Base-by-base conservation (phyloP, 2,329 filamentous ascomycete genomes). In the Paecilomyces niveus region DNA sequence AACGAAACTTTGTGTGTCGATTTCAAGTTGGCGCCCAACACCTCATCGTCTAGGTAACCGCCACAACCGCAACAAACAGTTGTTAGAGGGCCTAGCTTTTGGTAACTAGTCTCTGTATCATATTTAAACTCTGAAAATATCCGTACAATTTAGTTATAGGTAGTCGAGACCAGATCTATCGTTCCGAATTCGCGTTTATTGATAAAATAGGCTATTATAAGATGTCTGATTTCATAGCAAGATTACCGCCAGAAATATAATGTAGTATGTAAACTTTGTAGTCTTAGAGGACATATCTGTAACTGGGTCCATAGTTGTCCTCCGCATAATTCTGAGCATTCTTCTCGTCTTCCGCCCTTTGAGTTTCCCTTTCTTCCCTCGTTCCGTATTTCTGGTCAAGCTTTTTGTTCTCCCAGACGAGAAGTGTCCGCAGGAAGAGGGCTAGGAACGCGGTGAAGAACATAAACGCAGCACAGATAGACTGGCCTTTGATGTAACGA, bases 391-490 rank as follows among this genome's bases (percentile, higher is more conserved):
- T 78, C 61, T 71, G 68, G 54, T 85, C 85, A 2, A 89, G 70
- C 63, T 81, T 81, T 67, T 72, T 77, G 61, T 89, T 89, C 72
- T 89, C 83, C 71, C 78, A 80, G 13, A 77, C 76, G 21, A 89
- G 74, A 22, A 87, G 70, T 6, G 76, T 73, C 5, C 85, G 78
- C 49, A 88, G 68, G 1, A 73, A 57, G 0, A 86, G 63, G 0
- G 84, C 84, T 5, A 89, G 68, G 0, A 80, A 59, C 0, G 78
- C 82, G 0, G 85, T 85, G 51, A 88, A 74, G 6, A 88, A 70
- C 71, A 86, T 87, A 50, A 89, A 83, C 0, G 76, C 80, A 0
- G 85, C 81, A 62, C 86, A 88, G 2, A 87, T 81, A 57, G 77
- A 77, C 72, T 82, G 81, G 0, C 87, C 86, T 1, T 82, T 84